Base-by-base conservation (phyloP, 202 grass and related monocot species). In the Saccharum hybrid region DNA sequence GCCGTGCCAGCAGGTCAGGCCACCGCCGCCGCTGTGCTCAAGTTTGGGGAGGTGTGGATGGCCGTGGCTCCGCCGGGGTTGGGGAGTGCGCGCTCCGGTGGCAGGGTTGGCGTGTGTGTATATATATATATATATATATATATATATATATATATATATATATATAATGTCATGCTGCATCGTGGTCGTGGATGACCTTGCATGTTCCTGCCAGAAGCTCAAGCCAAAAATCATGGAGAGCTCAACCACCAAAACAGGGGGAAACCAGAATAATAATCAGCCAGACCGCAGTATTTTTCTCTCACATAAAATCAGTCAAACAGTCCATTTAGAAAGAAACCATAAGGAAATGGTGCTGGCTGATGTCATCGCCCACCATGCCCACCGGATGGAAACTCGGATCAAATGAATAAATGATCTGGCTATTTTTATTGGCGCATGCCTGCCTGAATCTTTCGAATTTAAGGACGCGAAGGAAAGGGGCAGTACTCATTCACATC, bases 401-500 rank as follows among this genome's bases (percentile, higher is more conserved):
- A 19, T 23, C 40, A 70, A 87, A 46, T 28, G 28, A 28, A 28
- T 28, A 28, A 28, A 28, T 37, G 26, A 15, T 75, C 51, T 57
- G 56, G 41, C 84, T 14, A 64, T 80, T 80, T 83, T 59, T 86
- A 80, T 84, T 80, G 54, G 70, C 10, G 54, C 26, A 56, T 21
- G 13, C 64, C 81, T 37, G 42, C 67, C 37, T 57, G 70, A 86
- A 82, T 21, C n/a, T 70, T 87, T 40, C 1, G 14, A 63, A 71
- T 56, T 84, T 72, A 14, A 66, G 13, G 54, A 12, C 8, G 19
- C 26, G 34, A 69, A 52, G 48, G 18, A 6, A 54, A 73, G 39
- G 67, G 61, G 52, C 38, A 74, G 70, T 70, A 39, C 70, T 72
- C 81, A 84, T 84, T 75, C 75, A 83, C 43, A 90, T 87, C 84